Evolutionary conservation across 805 yeast genomes (phyloP).

Genomic region (Myxozyma nipponensis): DNA sequence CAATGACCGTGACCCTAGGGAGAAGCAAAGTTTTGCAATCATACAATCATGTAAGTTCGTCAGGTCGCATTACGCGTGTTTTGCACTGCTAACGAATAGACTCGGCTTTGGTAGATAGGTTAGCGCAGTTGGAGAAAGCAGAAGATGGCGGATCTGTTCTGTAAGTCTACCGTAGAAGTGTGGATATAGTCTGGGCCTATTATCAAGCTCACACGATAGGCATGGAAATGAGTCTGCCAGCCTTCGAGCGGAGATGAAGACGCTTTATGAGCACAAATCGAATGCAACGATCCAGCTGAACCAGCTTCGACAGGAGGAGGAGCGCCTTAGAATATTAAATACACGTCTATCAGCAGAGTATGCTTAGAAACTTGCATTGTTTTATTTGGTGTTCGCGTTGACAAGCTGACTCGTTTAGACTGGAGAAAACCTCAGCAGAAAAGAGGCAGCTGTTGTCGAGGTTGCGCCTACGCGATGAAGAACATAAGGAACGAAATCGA

Average conservation of each 20-base stretch:
- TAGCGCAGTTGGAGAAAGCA: background rate
- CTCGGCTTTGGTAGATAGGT: background rate
- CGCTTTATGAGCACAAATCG: slow-evolving; percentile 22
- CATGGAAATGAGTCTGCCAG: slow-evolving; percentile 1
- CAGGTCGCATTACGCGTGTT: background rate
- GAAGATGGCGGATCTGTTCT: background rate
- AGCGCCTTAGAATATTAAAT: background rate
- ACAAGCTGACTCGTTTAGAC: slow-evolving; percentile 1
- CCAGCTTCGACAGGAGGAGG: slow-evolving; percentile 3
- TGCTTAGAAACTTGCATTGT: background rate
- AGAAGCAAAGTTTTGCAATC: slow-evolving; percentile 20
- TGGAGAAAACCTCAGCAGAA: slow-evolving; percentile 29
- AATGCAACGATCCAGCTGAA: slow-evolving; percentile 19
- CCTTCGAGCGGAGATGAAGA: slow-evolving; percentile 12
- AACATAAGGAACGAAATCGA: slow-evolving; percentile 46
- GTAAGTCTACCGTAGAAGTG: no score
- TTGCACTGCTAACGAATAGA: background rate
- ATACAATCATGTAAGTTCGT: slow-evolving; percentile 27
- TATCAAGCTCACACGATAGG: background rate
- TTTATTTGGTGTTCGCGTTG: background rate
- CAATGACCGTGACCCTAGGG: slow-evolving; percentile 28
- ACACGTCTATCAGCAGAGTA: slow-evolving; percentile 15
- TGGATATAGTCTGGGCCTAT: background rate
- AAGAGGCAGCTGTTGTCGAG: slow-evolving; percentile 33
- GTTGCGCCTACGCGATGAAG: slow-evolving; percentile 31